Percentiles rank a stretch among this genome's conserved stretches.
Evolutionary conservation across 116 monocot species (phyloP).

Genomic region (Cymodocea nodosa): DNA sequence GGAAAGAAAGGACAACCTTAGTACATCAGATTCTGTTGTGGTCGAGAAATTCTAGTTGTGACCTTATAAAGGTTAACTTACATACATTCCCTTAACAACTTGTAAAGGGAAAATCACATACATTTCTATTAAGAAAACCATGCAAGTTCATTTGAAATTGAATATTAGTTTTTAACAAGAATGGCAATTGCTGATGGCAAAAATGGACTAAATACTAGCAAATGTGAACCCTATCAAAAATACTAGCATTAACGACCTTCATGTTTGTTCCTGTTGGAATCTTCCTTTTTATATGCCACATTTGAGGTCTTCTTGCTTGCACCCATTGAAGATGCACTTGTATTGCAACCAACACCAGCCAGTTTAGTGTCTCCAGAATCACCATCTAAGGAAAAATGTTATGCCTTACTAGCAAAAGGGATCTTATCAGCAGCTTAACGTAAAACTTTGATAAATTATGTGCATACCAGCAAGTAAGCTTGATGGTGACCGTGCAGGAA

Average conservation of each 20-base stretch:
- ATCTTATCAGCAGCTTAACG: background rate
- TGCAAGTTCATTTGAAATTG: too few species aligned
- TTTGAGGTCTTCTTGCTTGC: conserved; percentile 74
- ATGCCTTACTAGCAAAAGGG: background rate
- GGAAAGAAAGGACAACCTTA: too few species aligned
- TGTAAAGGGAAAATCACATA: too few species aligned
- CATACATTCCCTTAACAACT: too few species aligned
- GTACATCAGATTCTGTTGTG: too few species aligned
- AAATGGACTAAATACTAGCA: too few species aligned
- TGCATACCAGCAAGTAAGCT: conserved; percentile 42
- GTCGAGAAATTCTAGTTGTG: too few species aligned
- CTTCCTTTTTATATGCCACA: conserved; percentile 44
- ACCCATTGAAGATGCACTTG: conserved; percentile 21
- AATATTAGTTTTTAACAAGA: too few species aligned
- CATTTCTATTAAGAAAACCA: too few species aligned
- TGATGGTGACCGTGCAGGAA: conserved; percentile 57
- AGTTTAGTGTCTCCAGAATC: conserved; percentile 15
- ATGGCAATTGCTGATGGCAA: too few species aligned
- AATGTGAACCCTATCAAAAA: too few species aligned
- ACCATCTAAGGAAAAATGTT: conserved; percentile 11
- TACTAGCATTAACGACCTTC: conserved; percentile 26
- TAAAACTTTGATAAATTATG: background rate
- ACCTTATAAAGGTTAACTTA: too few species aligned
- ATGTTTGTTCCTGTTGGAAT: conserved; percentile 38
- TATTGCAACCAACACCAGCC: conserved; percentile 2